Base-by-base conservation (phyloP, 75 land plant species). In the Pseudotsuga menziesii region DNA sequence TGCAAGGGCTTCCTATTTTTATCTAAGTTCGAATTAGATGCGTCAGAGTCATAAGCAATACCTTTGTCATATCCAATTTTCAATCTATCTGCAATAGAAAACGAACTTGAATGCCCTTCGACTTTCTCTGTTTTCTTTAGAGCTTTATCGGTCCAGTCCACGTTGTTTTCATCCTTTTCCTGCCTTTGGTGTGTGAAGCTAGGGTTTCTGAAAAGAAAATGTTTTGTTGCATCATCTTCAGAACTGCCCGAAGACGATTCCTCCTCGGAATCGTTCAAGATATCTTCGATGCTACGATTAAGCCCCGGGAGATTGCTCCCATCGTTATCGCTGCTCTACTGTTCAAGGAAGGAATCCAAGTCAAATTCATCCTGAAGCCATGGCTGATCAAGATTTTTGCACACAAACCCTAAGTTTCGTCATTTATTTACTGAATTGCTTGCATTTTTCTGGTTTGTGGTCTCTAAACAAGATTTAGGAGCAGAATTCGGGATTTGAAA, bases 241-340 rank as follows among this genome's bases (percentile, higher is more conserved):
- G 82, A 70, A 25, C 54, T 52, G 19, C 62, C 62, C 8, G 82
- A 73, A 16, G 76, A 70, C 19, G 76, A 74, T 4, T 80, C 78
- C 11, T 79, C 84, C 16, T 78, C n/a, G n/a, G n/a, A n/a, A n/a
- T 82, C 89, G 83, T 86, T 81, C 77, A 92, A 91, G 64, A 92
- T 92, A 23, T 90, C 93, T 72, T 92, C 95, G 79, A 92, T 76
- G 78, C 86, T 86, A 35, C 95, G 92, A 74, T 77, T 55, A 23
- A 58, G 73, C 14, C 23, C 69, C 8, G 73, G 32, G 56, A 61
- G 56, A 25, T 69, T 67, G 5, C 27, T 81, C 56, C 78, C 81
- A 54, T 82, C 81, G 63, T 71, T 75, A 77, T 57, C 82, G 77
- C 83, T 79, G 77, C 75, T 58, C 44, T 83, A 81, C 35, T 78